phyloP scores from a whole-genome alignment of 192 early-diverging fungal genomes.

The Paraglomus brasilianum region DNA sequence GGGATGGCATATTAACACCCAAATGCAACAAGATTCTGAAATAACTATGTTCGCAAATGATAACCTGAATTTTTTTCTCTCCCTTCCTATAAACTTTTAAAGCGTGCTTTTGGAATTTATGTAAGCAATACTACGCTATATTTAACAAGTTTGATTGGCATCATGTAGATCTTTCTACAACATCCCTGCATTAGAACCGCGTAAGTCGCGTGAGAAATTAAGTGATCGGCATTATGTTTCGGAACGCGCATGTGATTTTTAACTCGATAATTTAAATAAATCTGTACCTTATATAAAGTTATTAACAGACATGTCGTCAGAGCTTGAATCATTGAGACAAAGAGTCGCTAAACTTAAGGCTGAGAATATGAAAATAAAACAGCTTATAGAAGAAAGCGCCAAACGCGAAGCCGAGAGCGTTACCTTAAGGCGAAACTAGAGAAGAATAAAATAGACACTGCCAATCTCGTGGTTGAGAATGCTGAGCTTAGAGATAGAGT shows the following conservation, averaged over 20 bases:
- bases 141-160: too few relatives aligned
- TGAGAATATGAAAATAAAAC: neutral
- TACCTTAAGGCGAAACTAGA: too few relatives aligned
- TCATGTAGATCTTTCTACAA: neutral
- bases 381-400: neutral
- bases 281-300: neutral
- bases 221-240: neutral
- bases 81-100: too few relatives aligned
- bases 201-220: neutral
- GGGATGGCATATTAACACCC: too few relatives aligned
- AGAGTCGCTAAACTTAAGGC: neutral
- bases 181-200: neutral
- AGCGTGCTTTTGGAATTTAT: too few relatives aligned
- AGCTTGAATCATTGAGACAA: neutral
- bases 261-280: neutral
- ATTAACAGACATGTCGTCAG: neutral
- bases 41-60: too few relatives aligned
- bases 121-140: too few relatives aligned
- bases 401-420: too few relatives aligned
- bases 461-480: too few relatives aligned
- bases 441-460: too few relatives aligned
- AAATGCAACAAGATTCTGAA: too few relatives aligned
- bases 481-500: constrained; percentile 6
- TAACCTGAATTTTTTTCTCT: too few relatives aligned
- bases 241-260: neutral